phyloP scores from a whole-genome alignment of 176 grass and related monocot genomes.

The Pharus latifolius region DNA sequence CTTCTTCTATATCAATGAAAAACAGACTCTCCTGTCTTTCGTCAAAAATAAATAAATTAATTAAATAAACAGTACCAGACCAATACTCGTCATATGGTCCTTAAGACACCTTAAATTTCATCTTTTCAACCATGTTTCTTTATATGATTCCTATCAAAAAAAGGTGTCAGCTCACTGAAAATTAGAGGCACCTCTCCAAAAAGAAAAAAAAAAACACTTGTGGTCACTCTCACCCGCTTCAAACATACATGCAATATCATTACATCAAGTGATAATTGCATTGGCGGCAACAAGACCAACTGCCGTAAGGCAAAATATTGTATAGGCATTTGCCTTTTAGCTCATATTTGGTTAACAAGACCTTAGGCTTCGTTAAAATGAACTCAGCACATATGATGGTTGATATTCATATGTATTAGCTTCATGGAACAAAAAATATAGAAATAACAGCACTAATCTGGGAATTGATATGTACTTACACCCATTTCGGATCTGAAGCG shows the following conservation, averaged over 20 bases:
- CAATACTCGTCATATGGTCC: too few species aligned
- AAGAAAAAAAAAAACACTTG: too few species aligned
- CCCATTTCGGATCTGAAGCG: conserved; percentile 90
- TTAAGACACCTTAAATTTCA: too few species aligned
- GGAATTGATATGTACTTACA: conserved; percentile 51
- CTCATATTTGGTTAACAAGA: neutral
- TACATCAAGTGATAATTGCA: neutral
- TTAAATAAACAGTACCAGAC: too few species aligned
- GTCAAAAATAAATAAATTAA: too few species aligned
- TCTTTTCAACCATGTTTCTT: too few species aligned
- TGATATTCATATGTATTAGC: neutral
- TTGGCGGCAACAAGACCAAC: neutral
- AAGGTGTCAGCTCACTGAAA: too few species aligned
- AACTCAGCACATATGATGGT: neutral
- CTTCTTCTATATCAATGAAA: too few species aligned
- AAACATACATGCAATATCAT: neutral
- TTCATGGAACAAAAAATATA: neutral
- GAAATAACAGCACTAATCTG: neutral
- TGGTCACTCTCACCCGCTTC: too few species aligned
- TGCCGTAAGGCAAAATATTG: neutral
- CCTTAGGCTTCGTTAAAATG: neutral
- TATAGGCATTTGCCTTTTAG: neutral
- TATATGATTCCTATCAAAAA: too few species aligned
- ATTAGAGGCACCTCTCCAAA: too few species aligned
- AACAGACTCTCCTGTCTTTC: too few species aligned